A percentile compares a stretch with the other conserved stretches of the same genome.
These are phyloP conservation scores for Kodamaea derodonti DNA, from an alignment of 1,139 yeast species.

Conservation along the genomic window DNA sequence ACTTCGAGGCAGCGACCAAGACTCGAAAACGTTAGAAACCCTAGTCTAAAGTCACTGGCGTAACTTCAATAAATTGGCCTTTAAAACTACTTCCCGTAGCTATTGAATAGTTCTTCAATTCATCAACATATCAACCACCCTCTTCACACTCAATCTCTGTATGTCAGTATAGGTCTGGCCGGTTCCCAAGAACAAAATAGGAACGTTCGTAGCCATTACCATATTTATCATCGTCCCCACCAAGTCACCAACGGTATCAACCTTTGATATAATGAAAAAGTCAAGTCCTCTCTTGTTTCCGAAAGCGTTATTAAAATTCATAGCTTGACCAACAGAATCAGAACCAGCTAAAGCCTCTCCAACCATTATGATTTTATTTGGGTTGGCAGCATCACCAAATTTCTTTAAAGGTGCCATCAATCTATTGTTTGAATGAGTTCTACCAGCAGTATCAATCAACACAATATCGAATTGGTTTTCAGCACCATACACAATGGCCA, in stretches of 20 bases:
- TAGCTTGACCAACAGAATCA: slow-evolving; percentile 94
- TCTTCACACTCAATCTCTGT: slow-evolving; percentile 85
- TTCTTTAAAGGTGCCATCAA: slow-evolving; percentile 94
- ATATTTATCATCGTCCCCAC: slow-evolving; percentile 96
- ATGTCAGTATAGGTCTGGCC: slow-evolving; percentile 97
- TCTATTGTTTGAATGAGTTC: slow-evolving; percentile 93
- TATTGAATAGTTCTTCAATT: no score
- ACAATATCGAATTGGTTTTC: slow-evolving; percentile 71
- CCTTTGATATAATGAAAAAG: slow-evolving; percentile 89
- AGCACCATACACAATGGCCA: slow-evolving; percentile 77
- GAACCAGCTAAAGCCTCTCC: slow-evolving; percentile 98
- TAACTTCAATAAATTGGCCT: no score
- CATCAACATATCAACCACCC: slow-evolving; percentile 88
- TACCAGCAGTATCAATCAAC: slow-evolving; percentile 94
- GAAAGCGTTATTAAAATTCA: slow-evolving; percentile 87
- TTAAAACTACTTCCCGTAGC: no score
- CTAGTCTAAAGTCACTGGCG: no score
- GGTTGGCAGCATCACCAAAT: slow-evolving; percentile 93
- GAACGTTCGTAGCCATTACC: slow-evolving; percentile 96
- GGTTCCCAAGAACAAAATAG: slow-evolving; percentile 91
- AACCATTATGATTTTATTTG: slow-evolving; percentile 96
- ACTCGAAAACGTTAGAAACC: no score
- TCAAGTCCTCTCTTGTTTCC: slow-evolving; percentile 80
- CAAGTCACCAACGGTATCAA: slow-evolving; percentile 96
- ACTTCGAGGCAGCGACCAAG: no score